Evolutionary conservation across 495 filamentous ascomycete species (phyloP), one percentile per base, ranked within the genome.

Genomic region (Penicillium coprophilum): DNA sequence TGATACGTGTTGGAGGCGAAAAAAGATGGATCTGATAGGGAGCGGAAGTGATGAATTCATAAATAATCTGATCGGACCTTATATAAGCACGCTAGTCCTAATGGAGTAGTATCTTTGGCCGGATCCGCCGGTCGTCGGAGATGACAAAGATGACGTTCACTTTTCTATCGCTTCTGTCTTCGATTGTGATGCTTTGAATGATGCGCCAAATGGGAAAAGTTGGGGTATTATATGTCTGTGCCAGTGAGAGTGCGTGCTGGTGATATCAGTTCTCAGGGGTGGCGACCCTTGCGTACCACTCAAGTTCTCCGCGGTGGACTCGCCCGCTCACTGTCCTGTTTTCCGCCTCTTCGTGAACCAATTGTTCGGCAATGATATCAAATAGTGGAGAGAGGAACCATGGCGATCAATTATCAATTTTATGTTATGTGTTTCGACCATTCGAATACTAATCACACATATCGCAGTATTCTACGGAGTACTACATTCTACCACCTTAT

Each of bases 11-110:
- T 19, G 44, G 20, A 31, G 31, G 30, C 53, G 34, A 51, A 47
- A 61, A 63, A 41, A 19, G 54, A 32, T 34, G 58, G 63, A 68
- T 68, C 63, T 68, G 65, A 68, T 68, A 63, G 60, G 63, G 45
- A 55, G 57, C 7, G 24, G 50, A 53, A 54, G 48, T 61, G 65
- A 68, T 66, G 65, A 66, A 68, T 68, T 66, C 65, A 68, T 68
- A 66, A 68, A 63, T 68, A 68, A 66, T 68, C 65, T 63, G 65
- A 68, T 68, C 60, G 30, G 41, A 13, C 3, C 52, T 64, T 59
- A 66, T 28, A 40, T 66, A 60, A 68, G 31, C 50, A 23, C 57
- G 57, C 64, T 66, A 64, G 31, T 13, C 61, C 61, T 44, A 57
- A 61, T 64, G 40, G 56, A 52, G 60, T 53, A 49, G 6, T 46